Evolutionary conservation across 805 yeast species (phyloP).

Genomic region (Danielia reshetovae): DNA sequence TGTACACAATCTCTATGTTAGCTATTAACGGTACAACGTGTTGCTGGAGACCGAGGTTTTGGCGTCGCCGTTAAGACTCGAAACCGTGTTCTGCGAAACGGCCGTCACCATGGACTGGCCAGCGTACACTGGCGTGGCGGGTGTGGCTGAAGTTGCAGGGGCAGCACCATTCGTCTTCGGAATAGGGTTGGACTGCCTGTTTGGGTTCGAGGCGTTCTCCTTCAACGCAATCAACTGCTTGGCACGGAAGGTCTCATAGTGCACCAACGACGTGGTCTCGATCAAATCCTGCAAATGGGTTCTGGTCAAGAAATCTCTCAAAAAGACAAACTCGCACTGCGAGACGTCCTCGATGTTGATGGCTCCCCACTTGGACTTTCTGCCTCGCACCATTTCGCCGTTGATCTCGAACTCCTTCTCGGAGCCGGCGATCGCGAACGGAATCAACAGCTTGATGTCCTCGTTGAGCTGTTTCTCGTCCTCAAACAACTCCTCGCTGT

Average conservation of each 20-base stretch:
- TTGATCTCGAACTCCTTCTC: conserved; percentile 70
- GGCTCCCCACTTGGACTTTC: conserved; percentile 91
- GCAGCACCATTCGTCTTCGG: conserved; percentile 2
- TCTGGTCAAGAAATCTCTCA: conserved; percentile 90
- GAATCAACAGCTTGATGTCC: conserved; percentile 70
- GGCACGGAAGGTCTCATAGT: conserved; percentile 90
- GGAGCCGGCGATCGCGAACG: conserved; percentile 93
- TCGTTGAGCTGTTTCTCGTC: conserved; percentile 72
- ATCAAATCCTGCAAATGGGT: conserved; percentile 95
- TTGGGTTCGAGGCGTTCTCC: conserved; percentile 68
- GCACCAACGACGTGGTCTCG: conserved; percentile 82
- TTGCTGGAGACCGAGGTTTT: conserved; percentile 1
- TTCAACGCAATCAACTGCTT: conserved; percentile 91
- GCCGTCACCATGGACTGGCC: conserved; percentile 16
- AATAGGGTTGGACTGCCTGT: conserved; percentile 28
- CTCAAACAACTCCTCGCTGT: conserved; percentile 60
- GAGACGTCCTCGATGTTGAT: conserved; percentile 90
- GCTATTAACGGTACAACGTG: too few relatives aligned
- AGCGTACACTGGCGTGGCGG: conserved; percentile 2
- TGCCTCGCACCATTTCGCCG: conserved; percentile 81
- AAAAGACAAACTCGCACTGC: conserved; percentile 93
- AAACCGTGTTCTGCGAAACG: conserved; percentile 13
- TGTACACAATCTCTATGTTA: too few relatives aligned
- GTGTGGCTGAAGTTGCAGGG: conserved; percentile 5
- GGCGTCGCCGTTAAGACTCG: conserved; percentile 3